Base-by-base conservation (phyloP, 1,284 basidiomycete species). In the Leccinum griseonigrum region DNA sequence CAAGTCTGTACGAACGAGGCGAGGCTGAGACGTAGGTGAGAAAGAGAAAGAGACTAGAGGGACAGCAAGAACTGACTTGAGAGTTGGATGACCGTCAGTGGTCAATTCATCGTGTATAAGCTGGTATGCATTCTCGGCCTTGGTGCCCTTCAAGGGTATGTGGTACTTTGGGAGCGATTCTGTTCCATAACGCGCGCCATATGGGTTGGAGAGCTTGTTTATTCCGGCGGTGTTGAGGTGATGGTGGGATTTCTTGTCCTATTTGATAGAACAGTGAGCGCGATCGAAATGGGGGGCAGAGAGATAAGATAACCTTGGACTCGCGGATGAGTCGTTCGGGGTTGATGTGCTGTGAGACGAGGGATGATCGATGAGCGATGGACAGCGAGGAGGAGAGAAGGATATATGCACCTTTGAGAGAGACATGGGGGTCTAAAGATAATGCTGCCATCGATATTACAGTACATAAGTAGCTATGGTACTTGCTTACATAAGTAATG, bases 51-150 rank as follows among this genome's bases (percentile, higher is more conserved):
- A 34, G 14, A 7, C 1, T 11, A 1, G 26, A 26, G 53, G 22
- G 3, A 28, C 9, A 28, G 8, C 2, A 5, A 9, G 34, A 13
- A 52, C 69, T 63, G 34, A 82, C 83, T 74, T 74, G 87, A 66
- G 81, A 79, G 67, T 73, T n/a, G 72, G 75, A 32, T 71, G 61
- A 8, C 89, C 90, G 66, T 93, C 94, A 36, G 95, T 84, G 60
- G 81, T 75, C 56, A 96, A 81, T 74, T 96, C 92, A 68, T 95
- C 91, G 70, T 91, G 92, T 61, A 97, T 86, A 61, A 97, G 77
- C 74, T 92, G 90, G 71, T 94, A 94, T 0, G 88, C 85, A 4
- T 82, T 72, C 48, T 88, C 83, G 4, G 82, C 82, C 46, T 74
- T 72, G 16, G 82, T 75, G 7, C 89, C 89, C 79, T 83, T 84